A percentile compares a stretch with the other conserved stretches of the same genome.
These are phyloP conservation scores for Rhododendron mucronatum DNA, from an alignment of 148 eudicot genomes.

Conservation along the genomic window DNA sequence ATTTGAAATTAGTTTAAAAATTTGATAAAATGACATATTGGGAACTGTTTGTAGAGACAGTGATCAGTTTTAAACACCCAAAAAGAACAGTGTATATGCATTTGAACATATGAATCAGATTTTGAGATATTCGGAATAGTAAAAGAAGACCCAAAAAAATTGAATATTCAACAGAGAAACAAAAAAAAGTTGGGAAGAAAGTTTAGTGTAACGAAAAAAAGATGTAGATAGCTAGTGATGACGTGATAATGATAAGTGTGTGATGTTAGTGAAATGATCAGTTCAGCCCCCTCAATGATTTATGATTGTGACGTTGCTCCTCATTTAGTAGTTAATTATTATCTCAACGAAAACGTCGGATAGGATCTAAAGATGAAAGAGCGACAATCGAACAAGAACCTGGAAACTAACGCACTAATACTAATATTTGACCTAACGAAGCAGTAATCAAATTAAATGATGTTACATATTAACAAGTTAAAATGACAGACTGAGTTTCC, in stretches of 20 bases:
- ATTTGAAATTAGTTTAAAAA: no score
- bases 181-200: neutral
- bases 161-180: neutral
- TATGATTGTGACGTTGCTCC: neutral
- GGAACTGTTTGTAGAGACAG: no score
- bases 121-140: no score
- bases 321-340: neutral
- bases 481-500: neutral
- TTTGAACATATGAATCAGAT: no score
- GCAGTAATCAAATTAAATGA: neutral
- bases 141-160: no score
- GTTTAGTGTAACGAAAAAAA: neutral
- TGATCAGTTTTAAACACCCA: no score
- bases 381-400: neutral
- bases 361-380: neutral
- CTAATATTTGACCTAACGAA: conserved; percentile 40
- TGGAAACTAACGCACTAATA: conserved; percentile 8
- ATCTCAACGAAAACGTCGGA: neutral
- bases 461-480: neutral
- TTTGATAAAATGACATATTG: no score
- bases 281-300: neutral
- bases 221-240: neutral
- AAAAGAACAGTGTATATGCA: no score
- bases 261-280: neutral
- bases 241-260: neutral